Evolutionary conservation across 2,329 filamentous ascomycete species (phyloP).

Genomic region (Sporothrix variecibatus): DNA sequence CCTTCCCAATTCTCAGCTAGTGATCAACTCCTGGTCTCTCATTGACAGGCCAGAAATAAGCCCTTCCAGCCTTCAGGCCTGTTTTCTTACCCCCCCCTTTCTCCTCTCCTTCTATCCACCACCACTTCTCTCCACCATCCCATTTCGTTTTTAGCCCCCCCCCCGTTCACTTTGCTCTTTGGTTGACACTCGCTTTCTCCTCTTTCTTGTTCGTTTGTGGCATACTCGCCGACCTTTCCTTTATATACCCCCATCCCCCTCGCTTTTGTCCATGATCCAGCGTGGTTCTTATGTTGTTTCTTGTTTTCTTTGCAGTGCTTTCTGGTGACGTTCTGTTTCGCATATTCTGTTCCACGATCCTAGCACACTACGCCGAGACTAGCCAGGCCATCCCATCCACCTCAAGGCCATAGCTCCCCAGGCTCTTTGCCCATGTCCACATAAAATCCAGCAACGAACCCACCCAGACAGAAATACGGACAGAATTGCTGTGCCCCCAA

Average conservation of each 20-base stretch:
- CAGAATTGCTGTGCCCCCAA: neutral
- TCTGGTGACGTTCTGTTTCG: neutral
- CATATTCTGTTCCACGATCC: neutral
- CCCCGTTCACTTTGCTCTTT: conserved; percentile 7
- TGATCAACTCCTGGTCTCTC: neutral
- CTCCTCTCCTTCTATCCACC: conserved; percentile 1
- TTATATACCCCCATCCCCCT: conserved; percentile 3
- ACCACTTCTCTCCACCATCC: conserved; percentile 19
- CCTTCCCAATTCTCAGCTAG: conserved; percentile 6
- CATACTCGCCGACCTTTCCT: neutral
- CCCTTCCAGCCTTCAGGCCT: conserved; percentile 8
- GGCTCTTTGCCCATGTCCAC: neutral
- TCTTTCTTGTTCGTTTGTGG: conserved; percentile 15
- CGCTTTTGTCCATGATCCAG: neutral
- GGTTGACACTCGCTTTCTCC: conserved; percentile 3
- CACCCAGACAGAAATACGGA: neutral
- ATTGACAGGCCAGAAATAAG: conserved; percentile 8
- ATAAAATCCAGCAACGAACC: neutral
- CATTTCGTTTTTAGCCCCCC: conserved; percentile 14
- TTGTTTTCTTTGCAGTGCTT: neutral
- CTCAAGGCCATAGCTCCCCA: conserved; percentile 9
- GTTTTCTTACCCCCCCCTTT: neutral
- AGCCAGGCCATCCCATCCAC: neutral
- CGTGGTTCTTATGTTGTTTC: neutral
- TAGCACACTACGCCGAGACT: conserved; percentile 9